These are phyloP conservation scores for Hydnomerulius pinastri DNA, from an alignment of 768 basidiomycete genomes.

Conservation along the genomic window DNA sequence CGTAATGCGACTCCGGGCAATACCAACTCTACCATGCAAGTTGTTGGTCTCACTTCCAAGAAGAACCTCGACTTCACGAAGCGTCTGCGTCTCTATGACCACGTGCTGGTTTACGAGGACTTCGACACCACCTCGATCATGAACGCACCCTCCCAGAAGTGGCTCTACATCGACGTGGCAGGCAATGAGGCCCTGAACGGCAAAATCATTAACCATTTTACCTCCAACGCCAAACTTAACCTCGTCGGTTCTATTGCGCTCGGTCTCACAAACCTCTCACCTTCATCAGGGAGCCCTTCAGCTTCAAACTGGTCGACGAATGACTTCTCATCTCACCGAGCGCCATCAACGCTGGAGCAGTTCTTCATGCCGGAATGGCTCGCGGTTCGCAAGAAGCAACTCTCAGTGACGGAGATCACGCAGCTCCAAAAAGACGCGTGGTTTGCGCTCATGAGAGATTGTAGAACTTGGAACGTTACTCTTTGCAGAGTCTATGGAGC, in stretches of 20 bases:
- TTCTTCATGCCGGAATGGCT: slow-evolving; percentile 79
- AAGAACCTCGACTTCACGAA: slow-evolving; percentile 57
- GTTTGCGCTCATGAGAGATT: slow-evolving; percentile 59
- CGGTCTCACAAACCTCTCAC: slow-evolving; percentile 59
- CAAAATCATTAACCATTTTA: slow-evolving; percentile 44
- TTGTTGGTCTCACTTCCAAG: slow-evolving; percentile 64
- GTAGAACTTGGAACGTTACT: slow-evolving; percentile 51
- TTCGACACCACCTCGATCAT: slow-evolving; percentile 37
- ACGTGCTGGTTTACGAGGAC: slow-evolving; percentile 55
- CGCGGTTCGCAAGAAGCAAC: slow-evolving; percentile 49
- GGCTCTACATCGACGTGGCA: slow-evolving; percentile 67
- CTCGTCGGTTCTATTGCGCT: slow-evolving; percentile 48
- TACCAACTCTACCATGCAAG: slow-evolving; percentile 23
- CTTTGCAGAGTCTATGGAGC: slow-evolving; percentile 51
- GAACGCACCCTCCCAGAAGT: slow-evolving; percentile 35
- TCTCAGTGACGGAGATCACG: slow-evolving; percentile 49
- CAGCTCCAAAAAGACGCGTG: slow-evolving; percentile 55
- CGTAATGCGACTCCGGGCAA: slow-evolving; percentile 29
- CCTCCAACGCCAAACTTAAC: slow-evolving; percentile 4
- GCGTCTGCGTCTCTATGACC: slow-evolving; percentile 55
- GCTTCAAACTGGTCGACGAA: slow-evolving; percentile 43
- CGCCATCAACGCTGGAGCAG: slow-evolving; percentile 37
- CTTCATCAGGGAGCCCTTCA: slow-evolving; percentile 37
- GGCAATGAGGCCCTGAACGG: slow-evolving; percentile 55
- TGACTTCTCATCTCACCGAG: slow-evolving; percentile 23